Base-by-base conservation (phyloP, 108 stramenopile species). In the Skeletonema costatum region DNA sequence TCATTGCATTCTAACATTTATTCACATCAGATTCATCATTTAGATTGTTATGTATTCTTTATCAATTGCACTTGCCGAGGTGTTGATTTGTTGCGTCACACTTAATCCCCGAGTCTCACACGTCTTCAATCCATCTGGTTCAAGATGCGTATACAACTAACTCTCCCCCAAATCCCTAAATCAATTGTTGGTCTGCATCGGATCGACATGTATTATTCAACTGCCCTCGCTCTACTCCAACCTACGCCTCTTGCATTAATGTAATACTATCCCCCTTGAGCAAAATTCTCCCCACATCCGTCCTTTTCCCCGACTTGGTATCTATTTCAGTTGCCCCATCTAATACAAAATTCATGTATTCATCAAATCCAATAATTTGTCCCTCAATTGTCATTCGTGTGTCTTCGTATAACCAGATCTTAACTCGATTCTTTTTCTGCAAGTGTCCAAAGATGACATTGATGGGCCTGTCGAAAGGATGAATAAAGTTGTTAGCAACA, bases 191-290 rank as follows among this genome's bases (percentile, higher is more conserved):
- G 2, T 30, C 1, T 14, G 12, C 32, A 53, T 31, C 46, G 21
- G 56, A 44, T 30, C 30, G n/a, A 19, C 70, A 29, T 70, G 7
- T 9, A 19, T 30, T 32, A 7, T 14, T 19, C 44, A 63, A 66
- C 16, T 67, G 5, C 6, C 33, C 25, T 25, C 25, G 25, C 25
- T 25, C 25, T 25, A 25, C 25, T 25, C 25, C 68, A 72, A 16
- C 25, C 32, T 81, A 74, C n/a, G 93, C 93, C 65, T 90, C 84
- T 82, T 98, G 98, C 75, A 99, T 81, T 66, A 98, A 77, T 10
- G 99, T 99, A 76, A 99, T 97, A 48, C 93, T 83, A 88, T 99
- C 99, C 17, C 99, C 99, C 89, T 99, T 99, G 35, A 99, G 88
- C 87, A 99, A 85, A 78, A 99, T 99, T 53, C 98, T 82, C 31